Evolutionary conservation across 768 basidiomycete genomes (phyloP).

Genomic region (Mycena albidolilacea): DNA sequence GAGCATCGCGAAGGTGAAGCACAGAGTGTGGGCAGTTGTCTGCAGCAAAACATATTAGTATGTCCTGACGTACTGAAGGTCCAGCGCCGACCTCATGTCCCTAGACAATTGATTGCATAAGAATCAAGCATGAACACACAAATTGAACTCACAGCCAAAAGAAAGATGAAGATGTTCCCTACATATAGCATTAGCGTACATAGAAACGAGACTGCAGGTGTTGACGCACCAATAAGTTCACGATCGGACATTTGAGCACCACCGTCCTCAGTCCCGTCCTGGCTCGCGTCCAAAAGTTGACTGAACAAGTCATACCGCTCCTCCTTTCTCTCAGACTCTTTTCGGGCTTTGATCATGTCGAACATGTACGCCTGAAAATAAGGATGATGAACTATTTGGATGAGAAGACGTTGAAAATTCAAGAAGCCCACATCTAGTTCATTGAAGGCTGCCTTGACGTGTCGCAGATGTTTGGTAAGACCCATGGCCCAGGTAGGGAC

Average conservation of each 20-base stretch:
- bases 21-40: slow-evolving; percentile 4
- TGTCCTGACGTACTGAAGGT: slow-evolving; percentile 6
- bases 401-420: slow-evolving; percentile 7
- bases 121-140: slow-evolving; percentile 4
- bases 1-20: slow-evolving; percentile 2
- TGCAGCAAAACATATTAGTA: slow-evolving; percentile 6
- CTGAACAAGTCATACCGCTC: slow-evolving; percentile 9
- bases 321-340: slow-evolving; percentile 4
- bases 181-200: slow-evolving; percentile 4
- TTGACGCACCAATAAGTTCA: slow-evolving; percentile 12
- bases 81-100: slow-evolving; percentile 3
- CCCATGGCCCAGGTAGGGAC: slow-evolving; percentile 5
- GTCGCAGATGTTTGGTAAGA: slow-evolving; percentile 9
- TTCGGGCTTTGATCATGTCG: slow-evolving; percentile 11
- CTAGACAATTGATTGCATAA: slow-evolving; percentile 4
- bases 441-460: slow-evolving; percentile 7
- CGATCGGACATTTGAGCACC: slow-evolving; percentile 8
- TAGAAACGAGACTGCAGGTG: slow-evolving; percentile 2
- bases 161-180: slow-evolving; percentile 10
- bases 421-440: slow-evolving; percentile 12
- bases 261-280: slow-evolving; percentile 5
- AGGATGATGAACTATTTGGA: slow-evolving; percentile 9
- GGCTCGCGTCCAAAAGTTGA: slow-evolving; percentile 11
- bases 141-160: slow-evolving; percentile 8
- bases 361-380: slow-evolving; percentile 10